Evolutionary conservation across 371 early-diverging fungal genomes (phyloP), one percentile per base, ranked within the genome.

Genomic region (Mortierella sp.): DNA sequence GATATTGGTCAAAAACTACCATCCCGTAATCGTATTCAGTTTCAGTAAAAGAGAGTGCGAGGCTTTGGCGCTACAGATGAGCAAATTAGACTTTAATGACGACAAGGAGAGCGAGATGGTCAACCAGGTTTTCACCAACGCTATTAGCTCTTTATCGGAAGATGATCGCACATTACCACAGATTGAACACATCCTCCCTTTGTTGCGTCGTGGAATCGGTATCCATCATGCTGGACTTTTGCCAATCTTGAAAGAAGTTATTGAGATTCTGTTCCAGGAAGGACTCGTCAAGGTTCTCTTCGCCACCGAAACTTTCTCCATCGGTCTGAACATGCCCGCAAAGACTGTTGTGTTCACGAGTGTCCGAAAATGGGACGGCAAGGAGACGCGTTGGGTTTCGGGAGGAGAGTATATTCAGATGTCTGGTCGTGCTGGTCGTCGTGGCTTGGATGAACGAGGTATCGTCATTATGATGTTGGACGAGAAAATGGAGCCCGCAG

Each of bases 321-420:
- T 99, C 83, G 99, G 99, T 57, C 85, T 99, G 60, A 99, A 99
- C 89, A 99, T 99, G 99, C 99, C 99, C 48, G 99, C 99, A 64
- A 97, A 97, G 83, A 99, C 99, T 1, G 99, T 99, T 16, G 96
- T 99, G 4, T 99, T 99, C 80, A 99, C 99, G 0, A 89, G 93
- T 65, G 96, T 99, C 13, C 94, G 95, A 75, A 99, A 99, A 78
- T 99, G 94, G 84, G 99, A 99, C 85, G 99, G 99, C 65, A 91
- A 92, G 69, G 88, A 90, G 41, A 87, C 84, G 28, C 92, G 99
- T 67, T 95, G 96, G 92, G 91, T 99, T 47, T 86, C 91, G 0
- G 94, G 97, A 40, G 99, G 99, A 81, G 99, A 99, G 88, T 99
- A 99, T 86, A 99, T 99, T 71, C 99, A 99, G 86, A 98, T 98